Conservation (phyloP, 805 yeast genomes). For the Barnettozyma siamensis region DNA sequence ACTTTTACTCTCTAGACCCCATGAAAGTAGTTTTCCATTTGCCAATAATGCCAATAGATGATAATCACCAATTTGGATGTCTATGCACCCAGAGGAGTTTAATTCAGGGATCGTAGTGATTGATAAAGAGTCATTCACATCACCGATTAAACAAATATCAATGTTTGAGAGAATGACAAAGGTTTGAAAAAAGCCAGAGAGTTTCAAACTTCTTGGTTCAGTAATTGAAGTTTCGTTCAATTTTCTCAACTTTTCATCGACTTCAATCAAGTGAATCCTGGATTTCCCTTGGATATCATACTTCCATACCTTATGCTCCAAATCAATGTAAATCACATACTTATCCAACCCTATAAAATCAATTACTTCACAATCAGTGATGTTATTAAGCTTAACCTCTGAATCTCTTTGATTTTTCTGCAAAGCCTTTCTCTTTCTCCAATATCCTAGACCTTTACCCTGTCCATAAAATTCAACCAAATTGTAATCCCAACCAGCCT, state of each 20-base stretch:
- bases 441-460: slow-evolving; percentile 58
- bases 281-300: slow-evolving; percentile 19
- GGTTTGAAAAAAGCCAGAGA: slow-evolving; percentile 48
- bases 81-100: slow-evolving; percentile 43
- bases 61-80: slow-evolving; percentile 66
- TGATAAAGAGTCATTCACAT: slow-evolving; percentile 17
- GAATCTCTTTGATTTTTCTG: slow-evolving; percentile 26
- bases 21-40: slow-evolving; percentile 50
- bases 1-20: slow-evolving; percentile 60
- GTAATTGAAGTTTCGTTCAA: slow-evolving; percentile 11
- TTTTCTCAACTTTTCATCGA: slow-evolving; percentile 29
- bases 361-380: slow-evolving; percentile 32
- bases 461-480: slow-evolving; percentile 41
- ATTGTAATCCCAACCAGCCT: slow-evolving; percentile 65
- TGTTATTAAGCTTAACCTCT: slow-evolving; percentile 34
- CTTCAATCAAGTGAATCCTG: slow-evolving; percentile 24
- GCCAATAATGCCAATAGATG: slow-evolving; percentile 59
- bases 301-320: slow-evolving; percentile 31
- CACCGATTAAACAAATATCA: slow-evolving; percentile 26
- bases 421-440: slow-evolving; percentile 39
- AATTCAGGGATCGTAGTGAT: slow-evolving; percentile 36
- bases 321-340: slow-evolving; percentile 44
- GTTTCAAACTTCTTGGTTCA: slow-evolving; percentile 37
- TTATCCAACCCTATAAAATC: slow-evolving; percentile 56
- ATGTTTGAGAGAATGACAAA: slow-evolving; percentile 53